Conservation (phyloP, 805 yeast species). For the Candida khao-thaluensis region DNA sequence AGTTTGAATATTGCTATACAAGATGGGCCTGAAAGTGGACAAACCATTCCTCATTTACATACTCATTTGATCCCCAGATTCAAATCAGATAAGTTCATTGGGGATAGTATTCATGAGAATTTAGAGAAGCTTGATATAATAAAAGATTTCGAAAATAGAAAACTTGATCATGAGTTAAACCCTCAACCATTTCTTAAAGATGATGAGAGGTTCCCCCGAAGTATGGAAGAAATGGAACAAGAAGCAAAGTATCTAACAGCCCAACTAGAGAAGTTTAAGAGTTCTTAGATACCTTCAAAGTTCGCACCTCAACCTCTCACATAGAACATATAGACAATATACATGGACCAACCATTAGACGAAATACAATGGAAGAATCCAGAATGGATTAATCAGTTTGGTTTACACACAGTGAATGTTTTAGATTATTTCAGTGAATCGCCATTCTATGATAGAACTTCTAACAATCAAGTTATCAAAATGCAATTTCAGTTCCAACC, state of each 20-base stretch:
- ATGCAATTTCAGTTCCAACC: constrained; percentile 90
- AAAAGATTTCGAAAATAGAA: constrained; percentile 27
- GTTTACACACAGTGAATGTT: constrained; percentile 84
- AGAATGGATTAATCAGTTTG: constrained; percentile 92
- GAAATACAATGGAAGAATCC: constrained; percentile 97
- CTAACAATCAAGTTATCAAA: constrained; percentile 89
- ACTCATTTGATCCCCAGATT: constrained; percentile 90
- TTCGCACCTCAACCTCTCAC: not conserved
- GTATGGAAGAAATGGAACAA: constrained; percentile 60
- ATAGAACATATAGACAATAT: not conserved
- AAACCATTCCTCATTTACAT: constrained; percentile 92
- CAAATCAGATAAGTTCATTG: constrained; percentile 58
- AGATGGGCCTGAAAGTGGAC: constrained; percentile 96
- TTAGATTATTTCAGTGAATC: constrained; percentile 90
- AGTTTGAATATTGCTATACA: constrained; percentile 89
- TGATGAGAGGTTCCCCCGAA: constrained; percentile 55
- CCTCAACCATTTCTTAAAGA: constrained; percentile 38
- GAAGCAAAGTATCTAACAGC: constrained; percentile 63
- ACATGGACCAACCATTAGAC: constrained; percentile 39
- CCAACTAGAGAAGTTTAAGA: constrained; percentile 36
- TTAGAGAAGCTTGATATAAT: constrained; percentile 56
- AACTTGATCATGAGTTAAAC: constrained; percentile 22
- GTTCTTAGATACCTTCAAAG: not conserved
- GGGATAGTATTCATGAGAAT: constrained; percentile 60
- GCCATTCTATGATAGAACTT: constrained; percentile 91